Conservation (phyloP, 2,329 filamentous ascomycete genomes). For the Huntiella savannae region DNA sequence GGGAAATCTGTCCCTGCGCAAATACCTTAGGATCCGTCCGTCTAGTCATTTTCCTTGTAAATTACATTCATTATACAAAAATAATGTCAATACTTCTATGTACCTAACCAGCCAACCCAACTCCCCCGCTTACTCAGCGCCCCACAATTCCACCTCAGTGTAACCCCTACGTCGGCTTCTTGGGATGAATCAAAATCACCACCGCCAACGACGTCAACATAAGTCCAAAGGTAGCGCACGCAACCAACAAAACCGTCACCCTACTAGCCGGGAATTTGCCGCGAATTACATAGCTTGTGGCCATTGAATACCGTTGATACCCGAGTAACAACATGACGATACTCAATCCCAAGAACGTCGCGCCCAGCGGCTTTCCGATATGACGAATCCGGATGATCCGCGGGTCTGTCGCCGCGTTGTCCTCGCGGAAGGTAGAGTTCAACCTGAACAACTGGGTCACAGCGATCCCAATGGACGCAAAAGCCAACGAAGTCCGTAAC, state of each 20-base stretch:
- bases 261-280: conserved; percentile 66
- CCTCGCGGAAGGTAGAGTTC: conserved; percentile 41
- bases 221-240: conserved; percentile 42
- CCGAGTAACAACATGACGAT: conserved; percentile 59
- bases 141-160: too few species aligned
- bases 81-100: too few species aligned
- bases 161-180: background rate
- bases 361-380: conserved; percentile 55
- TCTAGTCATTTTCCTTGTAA: too few species aligned
- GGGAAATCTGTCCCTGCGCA: conserved; percentile 47
- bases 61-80: too few species aligned
- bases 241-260: conserved; percentile 53
- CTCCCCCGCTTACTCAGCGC: too few species aligned
- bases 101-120: too few species aligned
- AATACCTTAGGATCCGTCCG: conserved; percentile 24
- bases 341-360: conserved; percentile 57
- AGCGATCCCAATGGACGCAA: conserved; percentile 66
- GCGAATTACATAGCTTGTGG: conserved; percentile 59
- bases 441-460: conserved; percentile 72
- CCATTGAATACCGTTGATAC: conserved; percentile 60
- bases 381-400: conserved; percentile 32
- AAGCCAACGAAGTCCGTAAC: conserved; percentile 64
- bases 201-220: conserved; percentile 42
- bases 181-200: conserved; percentile 34
- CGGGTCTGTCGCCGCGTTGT: conserved; percentile 15